phyloP scores from a whole-genome alignment of 345 rosid genomes.

The Aquilaria malaccensis region DNA sequence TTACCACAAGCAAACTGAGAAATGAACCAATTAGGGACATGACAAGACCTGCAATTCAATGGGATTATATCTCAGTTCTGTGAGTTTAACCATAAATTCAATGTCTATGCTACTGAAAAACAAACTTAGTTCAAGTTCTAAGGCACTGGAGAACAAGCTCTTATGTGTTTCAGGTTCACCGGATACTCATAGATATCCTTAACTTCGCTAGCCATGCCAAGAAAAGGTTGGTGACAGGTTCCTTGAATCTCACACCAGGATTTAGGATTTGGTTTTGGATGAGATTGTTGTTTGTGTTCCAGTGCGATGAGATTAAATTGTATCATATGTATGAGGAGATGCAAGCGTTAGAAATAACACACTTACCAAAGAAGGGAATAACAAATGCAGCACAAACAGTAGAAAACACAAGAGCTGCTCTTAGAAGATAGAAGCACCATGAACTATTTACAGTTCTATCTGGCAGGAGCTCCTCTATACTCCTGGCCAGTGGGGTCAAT shows the following conservation, averaged over 20 bases:
- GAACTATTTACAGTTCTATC: slow-evolving; percentile 31
- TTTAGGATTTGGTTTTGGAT: too few species aligned
- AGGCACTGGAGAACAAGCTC: background rate
- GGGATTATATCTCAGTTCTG: background rate
- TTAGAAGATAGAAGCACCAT: slow-evolving; percentile 61
- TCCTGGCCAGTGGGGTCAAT: slow-evolving; percentile 80
- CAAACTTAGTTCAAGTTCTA: background rate
- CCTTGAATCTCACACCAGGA: too few species aligned
- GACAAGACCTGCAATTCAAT: slow-evolving; percentile 50
- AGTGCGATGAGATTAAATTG: background rate
- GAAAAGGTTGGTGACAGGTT: too few species aligned
- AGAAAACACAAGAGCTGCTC: slow-evolving; percentile 69
- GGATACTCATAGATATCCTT: background rate
- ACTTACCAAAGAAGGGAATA: slow-evolving; percentile 80
- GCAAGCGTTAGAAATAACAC: background rate
- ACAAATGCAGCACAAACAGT: slow-evolving; percentile 76
- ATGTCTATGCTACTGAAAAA: background rate
- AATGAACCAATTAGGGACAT: slow-evolving; percentile 94
- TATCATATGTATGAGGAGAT: background rate
- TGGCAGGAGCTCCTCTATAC: slow-evolving; percentile 91
- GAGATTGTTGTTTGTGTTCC: too few species aligned
- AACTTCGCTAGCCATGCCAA: background rate
- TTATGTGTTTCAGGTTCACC: background rate
- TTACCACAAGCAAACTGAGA: slow-evolving; percentile 75
- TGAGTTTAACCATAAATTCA: background rate